phyloP scores from a whole-genome alignment of 1,284 basidiomycete species.

The Pulveroboletus ridleyi region DNA sequence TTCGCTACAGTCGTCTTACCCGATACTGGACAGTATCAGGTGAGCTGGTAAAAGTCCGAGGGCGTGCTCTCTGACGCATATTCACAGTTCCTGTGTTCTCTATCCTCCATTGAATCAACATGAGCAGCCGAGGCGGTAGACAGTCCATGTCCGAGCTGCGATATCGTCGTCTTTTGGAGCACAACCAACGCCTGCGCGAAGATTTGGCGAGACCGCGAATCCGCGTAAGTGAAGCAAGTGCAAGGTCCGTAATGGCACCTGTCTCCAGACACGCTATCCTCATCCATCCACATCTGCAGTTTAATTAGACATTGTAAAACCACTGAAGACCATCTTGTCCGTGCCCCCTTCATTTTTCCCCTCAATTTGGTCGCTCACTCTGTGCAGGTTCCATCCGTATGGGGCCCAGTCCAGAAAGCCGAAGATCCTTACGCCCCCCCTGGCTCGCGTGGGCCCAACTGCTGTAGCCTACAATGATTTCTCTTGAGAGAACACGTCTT shows the following conservation, averaged over 20 bases:
- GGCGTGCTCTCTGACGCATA: constrained; percentile 11
- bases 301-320: constrained; percentile 92
- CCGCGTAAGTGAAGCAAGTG: constrained; percentile 90
- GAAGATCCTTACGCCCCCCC: constrained; percentile 84
- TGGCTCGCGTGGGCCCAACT: constrained; percentile 29
- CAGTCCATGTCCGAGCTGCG: constrained; percentile 98
- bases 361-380: constrained; percentile 18
- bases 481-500: constrained; percentile 2
- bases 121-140: constrained; percentile 68
- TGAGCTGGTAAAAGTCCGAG: constrained; percentile 11
- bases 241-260: constrained; percentile 65
- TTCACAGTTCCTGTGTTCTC: constrained; percentile 16
- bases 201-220: constrained; percentile 90
- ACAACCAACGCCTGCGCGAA: constrained; percentile 91
- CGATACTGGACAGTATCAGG: constrained; percentile 8
- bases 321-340: constrained; percentile 74
- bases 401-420: constrained; percentile 86
- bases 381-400: constrained; percentile 85
- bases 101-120: constrained; percentile 38
- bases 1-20: constrained; percentile 1
- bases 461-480: constrained; percentile 40
- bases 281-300: constrained; percentile 46
- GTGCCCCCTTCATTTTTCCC: constrained; percentile 12
- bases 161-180: constrained; percentile 90
- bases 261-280: constrained; percentile 15